Conservation (phyloP, 2,329 filamentous ascomycete genomes). For the Paracoccidioides lutzii region DNA sequence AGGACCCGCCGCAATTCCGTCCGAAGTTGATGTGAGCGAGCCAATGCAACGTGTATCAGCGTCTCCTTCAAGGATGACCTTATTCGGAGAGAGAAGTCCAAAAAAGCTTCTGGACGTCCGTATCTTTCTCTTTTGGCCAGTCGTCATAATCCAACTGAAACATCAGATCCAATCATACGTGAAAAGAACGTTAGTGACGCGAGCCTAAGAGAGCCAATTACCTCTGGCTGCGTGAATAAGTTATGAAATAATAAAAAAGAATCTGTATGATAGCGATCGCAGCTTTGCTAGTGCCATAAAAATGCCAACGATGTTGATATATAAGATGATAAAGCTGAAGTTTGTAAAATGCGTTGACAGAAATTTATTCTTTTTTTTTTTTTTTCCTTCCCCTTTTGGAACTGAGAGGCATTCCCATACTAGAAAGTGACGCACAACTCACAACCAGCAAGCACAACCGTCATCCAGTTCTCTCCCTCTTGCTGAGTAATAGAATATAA, state of each 20-base stretch:
- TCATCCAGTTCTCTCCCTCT: not conserved
- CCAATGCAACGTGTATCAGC: slow-evolving; percentile 10
- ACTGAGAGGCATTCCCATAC: not conserved
- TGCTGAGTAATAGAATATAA: not conserved
- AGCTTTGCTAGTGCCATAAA: not conserved
- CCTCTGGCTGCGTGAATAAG: not conserved
- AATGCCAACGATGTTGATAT: not conserved
- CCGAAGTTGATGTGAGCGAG: slow-evolving; percentile 19
- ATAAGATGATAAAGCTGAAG: not conserved
- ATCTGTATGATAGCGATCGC: not conserved
- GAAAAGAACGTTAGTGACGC: not conserved
- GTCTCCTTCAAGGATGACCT: slow-evolving; percentile 11
- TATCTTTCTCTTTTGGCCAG: slow-evolving; percentile 11
- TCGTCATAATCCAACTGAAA: slow-evolving; percentile 11
- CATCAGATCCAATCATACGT: not conserved
- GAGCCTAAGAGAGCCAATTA: not conserved
- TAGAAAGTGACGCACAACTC: not conserved
- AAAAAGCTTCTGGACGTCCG: slow-evolving; percentile 17
- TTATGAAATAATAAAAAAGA: not conserved
- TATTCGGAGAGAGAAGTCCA: slow-evolving; percentile 14
- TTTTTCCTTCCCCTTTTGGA: too few relatives aligned
- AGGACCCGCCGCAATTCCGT: slow-evolving; percentile 2
- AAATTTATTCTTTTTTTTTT: too few relatives aligned
- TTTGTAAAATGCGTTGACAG: not conserved
- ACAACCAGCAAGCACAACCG: not conserved